These are phyloP conservation scores for Clavispora carvajalis DNA, from an alignment of 805 yeast species.

Conservation along the genomic window DNA sequence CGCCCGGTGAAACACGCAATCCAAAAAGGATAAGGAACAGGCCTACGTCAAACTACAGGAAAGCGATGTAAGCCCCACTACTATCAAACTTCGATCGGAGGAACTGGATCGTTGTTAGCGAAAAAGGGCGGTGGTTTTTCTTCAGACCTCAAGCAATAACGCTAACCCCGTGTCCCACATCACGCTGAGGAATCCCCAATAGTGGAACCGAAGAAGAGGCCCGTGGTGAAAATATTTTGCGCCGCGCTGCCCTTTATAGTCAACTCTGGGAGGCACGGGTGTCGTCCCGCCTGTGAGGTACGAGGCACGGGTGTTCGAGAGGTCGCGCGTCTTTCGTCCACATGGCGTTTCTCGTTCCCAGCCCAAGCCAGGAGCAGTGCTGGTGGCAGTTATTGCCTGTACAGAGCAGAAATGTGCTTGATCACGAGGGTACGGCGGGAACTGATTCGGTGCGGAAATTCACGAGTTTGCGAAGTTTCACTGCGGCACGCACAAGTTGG, in stretches of 20 bases:
- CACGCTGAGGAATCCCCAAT: constrained; percentile 17
- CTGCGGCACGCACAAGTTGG: neutral
- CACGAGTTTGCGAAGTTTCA: neutral
- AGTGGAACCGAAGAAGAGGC: constrained; percentile 1
- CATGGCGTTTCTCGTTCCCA: too few relatives aligned
- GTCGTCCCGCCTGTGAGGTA: neutral
- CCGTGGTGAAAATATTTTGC: neutral
- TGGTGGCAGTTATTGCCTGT: too few relatives aligned
- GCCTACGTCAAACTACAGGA: neutral
- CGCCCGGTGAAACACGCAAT: too few relatives aligned
- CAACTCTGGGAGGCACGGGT: neutral
- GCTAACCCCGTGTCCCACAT: constrained; percentile 2
- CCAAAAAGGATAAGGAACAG: too few relatives aligned
- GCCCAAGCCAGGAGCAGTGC: too few relatives aligned
- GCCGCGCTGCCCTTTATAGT: neutral
- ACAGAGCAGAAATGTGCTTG: too few relatives aligned
- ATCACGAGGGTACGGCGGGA: too few relatives aligned
- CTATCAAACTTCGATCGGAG: constrained; percentile 20
- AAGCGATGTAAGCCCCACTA: constrained; percentile 17
- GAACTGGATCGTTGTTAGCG: constrained; percentile 19
- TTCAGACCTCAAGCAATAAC: constrained; percentile 9
- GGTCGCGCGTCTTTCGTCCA: neutral
- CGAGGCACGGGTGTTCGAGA: neutral
- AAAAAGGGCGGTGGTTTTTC: constrained; percentile 16
- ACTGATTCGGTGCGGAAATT: neutral